phyloP scores from a whole-genome alignment of 345 rosid genomes.

The Brassica carinata region DNA sequence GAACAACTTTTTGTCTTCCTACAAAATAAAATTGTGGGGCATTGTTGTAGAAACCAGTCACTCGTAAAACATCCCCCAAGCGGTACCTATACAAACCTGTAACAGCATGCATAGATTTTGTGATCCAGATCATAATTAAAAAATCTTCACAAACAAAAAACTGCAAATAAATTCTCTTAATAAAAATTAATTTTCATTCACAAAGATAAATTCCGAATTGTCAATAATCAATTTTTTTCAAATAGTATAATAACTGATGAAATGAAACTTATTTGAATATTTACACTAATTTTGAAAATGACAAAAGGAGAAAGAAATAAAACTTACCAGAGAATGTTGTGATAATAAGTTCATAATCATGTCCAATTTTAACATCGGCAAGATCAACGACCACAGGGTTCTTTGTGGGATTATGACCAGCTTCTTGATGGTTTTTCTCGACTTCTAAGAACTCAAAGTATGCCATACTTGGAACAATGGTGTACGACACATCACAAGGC shows the following conservation, averaged over 20 bases:
- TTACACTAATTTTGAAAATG: not conserved
- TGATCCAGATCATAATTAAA: not conserved
- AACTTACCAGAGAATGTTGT: slow-evolving; percentile 73
- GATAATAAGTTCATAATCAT: slow-evolving; percentile 69
- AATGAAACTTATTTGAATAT: not conserved
- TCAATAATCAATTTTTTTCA: too few species aligned
- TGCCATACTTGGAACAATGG: slow-evolving; percentile 75
- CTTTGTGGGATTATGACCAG: slow-evolving; percentile 3
- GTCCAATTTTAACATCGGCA: slow-evolving; percentile 65
- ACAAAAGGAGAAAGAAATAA: not conserved
- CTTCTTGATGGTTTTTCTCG: slow-evolving; percentile 45
- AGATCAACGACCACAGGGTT: slow-evolving; percentile 54
- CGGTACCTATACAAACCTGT: slow-evolving; percentile 79
- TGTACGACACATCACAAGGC: slow-evolving; percentile 82
- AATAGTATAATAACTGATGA: too few species aligned
- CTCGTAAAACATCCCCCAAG: slow-evolving; percentile 79
- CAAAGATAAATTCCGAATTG: not conserved
- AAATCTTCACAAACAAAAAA: not conserved
- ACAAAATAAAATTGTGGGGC: slow-evolving; percentile 77
- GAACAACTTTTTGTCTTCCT: slow-evolving; percentile 69
- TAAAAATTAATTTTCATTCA: not conserved
- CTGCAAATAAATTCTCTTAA: not conserved
- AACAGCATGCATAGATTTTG: not conserved
- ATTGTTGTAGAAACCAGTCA: slow-evolving; percentile 69
- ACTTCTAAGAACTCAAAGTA: slow-evolving; percentile 81